These are phyloP conservation scores for Tetrapisispora pingtungensis DNA, from an alignment of 805 yeast genomes.

Conservation along the genomic window DNA sequence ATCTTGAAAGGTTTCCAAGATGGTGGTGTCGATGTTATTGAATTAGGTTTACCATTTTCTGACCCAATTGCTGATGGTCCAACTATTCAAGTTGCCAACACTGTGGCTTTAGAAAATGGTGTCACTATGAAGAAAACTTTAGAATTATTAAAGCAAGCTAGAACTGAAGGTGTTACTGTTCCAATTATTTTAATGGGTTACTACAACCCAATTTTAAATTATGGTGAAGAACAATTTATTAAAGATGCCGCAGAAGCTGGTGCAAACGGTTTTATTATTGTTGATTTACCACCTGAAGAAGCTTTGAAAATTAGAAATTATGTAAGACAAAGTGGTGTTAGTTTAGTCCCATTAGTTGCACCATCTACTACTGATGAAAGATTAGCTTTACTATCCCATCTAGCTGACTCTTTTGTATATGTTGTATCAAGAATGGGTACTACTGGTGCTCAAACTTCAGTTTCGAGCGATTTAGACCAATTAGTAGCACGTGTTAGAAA, in stretches of 20 bases:
- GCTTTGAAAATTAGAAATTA: conserved; percentile 75
- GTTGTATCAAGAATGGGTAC: conserved; percentile 98
- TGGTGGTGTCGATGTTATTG: conserved; percentile 93
- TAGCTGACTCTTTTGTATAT: conserved; percentile 92
- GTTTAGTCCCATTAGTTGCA: conserved; percentile 89
- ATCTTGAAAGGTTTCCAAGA: conserved; percentile 79
- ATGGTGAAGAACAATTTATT: conserved; percentile 80
- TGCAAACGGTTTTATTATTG: conserved; percentile 89
- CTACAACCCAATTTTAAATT: conserved; percentile 84
- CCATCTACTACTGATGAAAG: conserved; percentile 94
- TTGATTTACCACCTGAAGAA: conserved; percentile 97
- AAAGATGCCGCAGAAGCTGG: conserved; percentile 77
- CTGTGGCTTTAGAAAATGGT: conserved; percentile 73
- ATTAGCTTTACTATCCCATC: conserved; percentile 60
- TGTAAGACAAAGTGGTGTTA: conserved; percentile 58
- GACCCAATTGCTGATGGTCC: conserved; percentile 99
- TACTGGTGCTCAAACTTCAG: conserved; percentile 71
- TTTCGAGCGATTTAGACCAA: conserved; percentile 52
- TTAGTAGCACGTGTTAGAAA: conserved; percentile 69
- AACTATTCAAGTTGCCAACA: conserved; percentile 84
- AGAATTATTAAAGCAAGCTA: conserved; percentile 63
- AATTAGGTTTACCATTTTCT: conserved; percentile 90
- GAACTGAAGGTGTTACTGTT: conserved; percentile 72
- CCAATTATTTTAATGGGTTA: conserved; percentile 96
- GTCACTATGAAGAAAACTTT: conserved; percentile 60